These are phyloP conservation scores for Suillus plorans DNA, from an alignment of 768 basidiomycete species.

Conservation along the genomic window DNA sequence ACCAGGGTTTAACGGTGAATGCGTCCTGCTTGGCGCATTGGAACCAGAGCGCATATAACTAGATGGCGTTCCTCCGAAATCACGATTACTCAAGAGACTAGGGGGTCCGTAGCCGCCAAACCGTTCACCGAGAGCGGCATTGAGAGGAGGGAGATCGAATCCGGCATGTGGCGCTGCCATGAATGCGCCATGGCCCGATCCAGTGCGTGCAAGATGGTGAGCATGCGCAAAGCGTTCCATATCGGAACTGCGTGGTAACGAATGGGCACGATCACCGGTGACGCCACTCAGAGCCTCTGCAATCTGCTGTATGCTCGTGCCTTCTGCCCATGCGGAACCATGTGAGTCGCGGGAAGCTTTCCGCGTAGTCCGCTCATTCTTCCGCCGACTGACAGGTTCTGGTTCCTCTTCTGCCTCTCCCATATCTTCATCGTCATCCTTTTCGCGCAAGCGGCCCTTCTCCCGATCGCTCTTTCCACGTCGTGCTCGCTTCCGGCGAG, in stretches of 20 bases:
- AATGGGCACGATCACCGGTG: slow-evolving; percentile 33
- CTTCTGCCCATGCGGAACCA: slow-evolving; percentile 33
- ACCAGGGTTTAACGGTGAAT: slow-evolving; percentile 63
- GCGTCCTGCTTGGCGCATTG: slow-evolving; percentile 68
- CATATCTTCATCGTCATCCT: slow-evolving; percentile 51
- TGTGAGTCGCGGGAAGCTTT: slow-evolving; percentile 36
- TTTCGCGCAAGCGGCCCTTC: slow-evolving; percentile 34
- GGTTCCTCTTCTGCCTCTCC: slow-evolving; percentile 39
- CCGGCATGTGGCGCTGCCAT: slow-evolving; percentile 41
- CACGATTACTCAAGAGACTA: slow-evolving; percentile 31
- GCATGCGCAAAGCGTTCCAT: slow-evolving; percentile 31
- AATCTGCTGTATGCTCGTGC: slow-evolving; percentile 34
- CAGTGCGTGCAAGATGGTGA: slow-evolving; percentile 34
- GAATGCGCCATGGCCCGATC: slow-evolving; percentile 34
- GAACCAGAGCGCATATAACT: slow-evolving; percentile 67
- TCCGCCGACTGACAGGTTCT: slow-evolving; percentile 20
- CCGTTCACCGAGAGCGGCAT: slow-evolving; percentile 38
- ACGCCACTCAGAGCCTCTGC: slow-evolving; percentile 27
- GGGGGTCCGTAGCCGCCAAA: slow-evolving; percentile 38
- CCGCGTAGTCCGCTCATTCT: slow-evolving; percentile 33
- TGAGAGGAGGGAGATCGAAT: slow-evolving; percentile 65
- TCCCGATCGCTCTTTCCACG: slow-evolving; percentile 37
- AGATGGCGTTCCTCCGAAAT: slow-evolving; percentile 41
- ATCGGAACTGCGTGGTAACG: slow-evolving; percentile 29
- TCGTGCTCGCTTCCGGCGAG: slow-evolving; percentile 59